A percentile compares a stretch with the other conserved stretches of the same genome.
Evolutionary conservation across 164 flowering plant species (phyloP).

Genomic region (Umbellularia californica): DNA sequence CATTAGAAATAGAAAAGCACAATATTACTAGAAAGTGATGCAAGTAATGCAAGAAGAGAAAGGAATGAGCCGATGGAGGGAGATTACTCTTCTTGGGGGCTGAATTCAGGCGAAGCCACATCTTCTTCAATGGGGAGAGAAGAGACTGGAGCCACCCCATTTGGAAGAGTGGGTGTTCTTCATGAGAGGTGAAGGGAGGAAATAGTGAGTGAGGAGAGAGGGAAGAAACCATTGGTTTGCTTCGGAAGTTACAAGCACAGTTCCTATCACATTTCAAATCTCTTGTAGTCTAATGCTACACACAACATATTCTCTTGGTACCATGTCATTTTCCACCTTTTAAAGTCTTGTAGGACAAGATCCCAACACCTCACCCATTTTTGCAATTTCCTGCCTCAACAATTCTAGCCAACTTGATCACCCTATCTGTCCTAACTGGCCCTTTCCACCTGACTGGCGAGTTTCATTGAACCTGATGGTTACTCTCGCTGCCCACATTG

Average conservation of each 20-base stretch:
- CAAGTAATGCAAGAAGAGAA: neutral
- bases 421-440: neutral
- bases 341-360: constrained; percentile 20
- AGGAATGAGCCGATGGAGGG: neutral
- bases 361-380: constrained; percentile 7
- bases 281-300: constrained; percentile 20
- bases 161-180: constrained; percentile 20
- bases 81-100: constrained; percentile 35
- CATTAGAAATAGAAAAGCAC: neutral
- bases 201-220: constrained; percentile 13
- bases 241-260: constrained; percentile 23
- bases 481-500: too few relatives aligned
- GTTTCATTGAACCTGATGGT: too few relatives aligned
- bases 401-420: neutral
- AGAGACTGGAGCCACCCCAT: constrained; percentile 68
- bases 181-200: constrained; percentile 32
- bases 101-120: constrained; percentile 46
- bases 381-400: neutral
- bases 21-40: neutral
- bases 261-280: constrained; percentile 19
- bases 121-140: constrained; percentile 59
- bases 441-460: neutral
- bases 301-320: constrained; percentile 26
- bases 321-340: constrained; percentile 27
- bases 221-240: constrained; percentile 12